Percentiles rank a stretch among this genome's conserved stretches.
phyloP scores from a whole-genome alignment of 140 eudicot species.

The Cichorium intybus region DNA sequence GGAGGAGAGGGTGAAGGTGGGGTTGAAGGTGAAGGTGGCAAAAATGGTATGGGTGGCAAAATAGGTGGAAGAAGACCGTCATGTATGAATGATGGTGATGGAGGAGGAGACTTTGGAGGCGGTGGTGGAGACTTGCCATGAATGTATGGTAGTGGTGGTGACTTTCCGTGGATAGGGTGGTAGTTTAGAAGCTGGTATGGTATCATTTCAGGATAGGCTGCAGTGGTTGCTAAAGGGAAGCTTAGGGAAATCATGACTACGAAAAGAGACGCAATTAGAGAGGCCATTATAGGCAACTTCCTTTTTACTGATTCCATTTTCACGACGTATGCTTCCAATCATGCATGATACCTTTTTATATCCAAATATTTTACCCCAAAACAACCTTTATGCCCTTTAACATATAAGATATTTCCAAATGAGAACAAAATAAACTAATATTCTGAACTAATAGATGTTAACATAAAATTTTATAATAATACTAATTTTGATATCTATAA shows the following conservation, averaged over 20 bases:
- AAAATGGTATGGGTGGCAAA: no score
- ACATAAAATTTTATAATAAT: no score
- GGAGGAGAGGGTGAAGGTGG: no score
- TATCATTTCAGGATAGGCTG: no score
- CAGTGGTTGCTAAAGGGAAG: constrained; percentile 21
- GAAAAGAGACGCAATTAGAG: constrained; percentile 28
- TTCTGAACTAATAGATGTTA: no score
- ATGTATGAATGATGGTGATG: neutral
- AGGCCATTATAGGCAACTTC: constrained; percentile 15
- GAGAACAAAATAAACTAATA: no score
- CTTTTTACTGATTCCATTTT: constrained; percentile 9
- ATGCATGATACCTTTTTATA: constrained; percentile 4
- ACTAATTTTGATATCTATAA: no score
- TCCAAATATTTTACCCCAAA: neutral
- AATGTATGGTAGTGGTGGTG: neutral
- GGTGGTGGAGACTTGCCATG: constrained; percentile 3
- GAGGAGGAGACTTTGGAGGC: neutral
- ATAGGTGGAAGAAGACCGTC: no score
- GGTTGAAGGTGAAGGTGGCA: no score
- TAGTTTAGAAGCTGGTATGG: constrained; percentile 4
- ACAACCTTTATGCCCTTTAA: neutral
- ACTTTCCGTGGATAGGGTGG: neutral
- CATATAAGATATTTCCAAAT: no score
- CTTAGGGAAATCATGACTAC: constrained; percentile 26
- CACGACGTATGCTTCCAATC: constrained; percentile 7